phyloP scores from a whole-genome alignment of 1,284 basidiomycete genomes.

The Cutaneotrichosporon dermatis region DNA sequence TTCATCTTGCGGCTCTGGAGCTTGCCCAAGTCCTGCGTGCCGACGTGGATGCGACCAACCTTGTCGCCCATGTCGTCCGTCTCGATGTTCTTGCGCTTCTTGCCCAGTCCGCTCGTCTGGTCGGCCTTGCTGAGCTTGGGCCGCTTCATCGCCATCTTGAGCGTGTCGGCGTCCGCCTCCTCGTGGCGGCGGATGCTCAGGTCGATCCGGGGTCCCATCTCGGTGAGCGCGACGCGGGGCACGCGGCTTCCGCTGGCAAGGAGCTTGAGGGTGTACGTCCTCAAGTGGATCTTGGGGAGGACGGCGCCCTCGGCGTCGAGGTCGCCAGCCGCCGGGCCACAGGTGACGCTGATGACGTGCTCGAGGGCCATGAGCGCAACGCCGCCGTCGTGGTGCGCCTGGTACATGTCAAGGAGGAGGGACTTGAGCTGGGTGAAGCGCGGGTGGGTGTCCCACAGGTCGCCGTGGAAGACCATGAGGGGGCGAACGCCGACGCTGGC shows the following conservation, averaged over 20 bases:
- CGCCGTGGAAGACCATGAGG: slow-evolving; percentile 91
- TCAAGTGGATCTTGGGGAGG: slow-evolving; percentile 79
- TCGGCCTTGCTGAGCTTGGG: slow-evolving; percentile 84
- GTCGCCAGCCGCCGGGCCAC: slow-evolving; percentile 56
- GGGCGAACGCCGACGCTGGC: slow-evolving; percentile 86
- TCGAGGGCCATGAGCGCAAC: slow-evolving; percentile 83
- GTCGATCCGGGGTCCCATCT: slow-evolving; percentile 90
- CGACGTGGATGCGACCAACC: slow-evolving; percentile 83
- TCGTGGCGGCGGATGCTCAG: slow-evolving; percentile 71
- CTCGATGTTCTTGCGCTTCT: slow-evolving; percentile 91
- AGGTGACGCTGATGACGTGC: slow-evolving; percentile 82
- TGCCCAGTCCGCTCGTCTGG: slow-evolving; percentile 78
- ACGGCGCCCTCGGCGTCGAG: slow-evolving; percentile 36
- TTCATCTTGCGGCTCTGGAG: slow-evolving; percentile 61
- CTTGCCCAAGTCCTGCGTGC: slow-evolving; percentile 78
- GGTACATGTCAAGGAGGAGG: slow-evolving; percentile 78
- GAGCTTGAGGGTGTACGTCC: slow-evolving; percentile 75
- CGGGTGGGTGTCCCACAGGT: slow-evolving; percentile 86
- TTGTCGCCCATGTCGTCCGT: slow-evolving; percentile 98
- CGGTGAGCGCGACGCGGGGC: slow-evolving; percentile 74
- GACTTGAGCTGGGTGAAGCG: slow-evolving; percentile 90
- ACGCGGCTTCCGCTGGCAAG: slow-evolving; percentile 67
- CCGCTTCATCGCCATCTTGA: slow-evolving; percentile 73
- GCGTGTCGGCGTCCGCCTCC: slow-evolving; percentile 69
- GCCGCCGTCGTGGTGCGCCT: slow-evolving; percentile 77